Evolutionary conservation across 495 filamentous ascomycete genomes (phyloP), one percentile per base, ranked within the genome.

Genomic region (Echria macrotheca): DNA sequence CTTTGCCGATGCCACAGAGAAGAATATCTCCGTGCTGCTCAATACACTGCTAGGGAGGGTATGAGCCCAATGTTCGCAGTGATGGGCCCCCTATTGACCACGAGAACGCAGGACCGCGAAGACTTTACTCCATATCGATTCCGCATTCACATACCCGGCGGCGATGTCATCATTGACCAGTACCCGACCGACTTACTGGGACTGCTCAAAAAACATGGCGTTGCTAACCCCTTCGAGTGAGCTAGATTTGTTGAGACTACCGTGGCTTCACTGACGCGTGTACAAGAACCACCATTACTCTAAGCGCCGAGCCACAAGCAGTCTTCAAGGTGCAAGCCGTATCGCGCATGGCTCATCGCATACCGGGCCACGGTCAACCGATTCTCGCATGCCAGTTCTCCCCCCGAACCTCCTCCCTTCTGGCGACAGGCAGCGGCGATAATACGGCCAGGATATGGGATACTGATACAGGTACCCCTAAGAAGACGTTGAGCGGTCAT

Each of bases 321-420:
- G 85, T 99, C 4, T 97, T 98, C 72, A 84, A 84, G 58, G 93
- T 97, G 36, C 89, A 89, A 53, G 87, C 90, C 2, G 89, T 96
- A 22, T 89, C 89, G 19, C 77, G 93, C 60, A 93, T 91, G 69
- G 84, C 90, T 5, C 86, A 91, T 39, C 82, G 84, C 22, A 91
- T 99, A 53, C 78, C 84, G 5, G 93, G 93, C 7, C 94, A 99
- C 63, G 91, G 89, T 3, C 87, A 95, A 59, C 80, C 89, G 0
- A 99, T 99, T 54, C 79, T 99, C 5, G 79, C 87, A 12, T 86
- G 84, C 8, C 82, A 88, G 31, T 99, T 97, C 68, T 94, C 89
- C 0, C 94, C 94, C 0, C 76, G 77, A 19, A 82, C 77, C 3
- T 91, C 89, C 2, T 81, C 85, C 6, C 79, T 83, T 46, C 80